Conservation (phyloP, 371 early-diverging fungal species). For the Conidiobolus incongruus region DNA sequence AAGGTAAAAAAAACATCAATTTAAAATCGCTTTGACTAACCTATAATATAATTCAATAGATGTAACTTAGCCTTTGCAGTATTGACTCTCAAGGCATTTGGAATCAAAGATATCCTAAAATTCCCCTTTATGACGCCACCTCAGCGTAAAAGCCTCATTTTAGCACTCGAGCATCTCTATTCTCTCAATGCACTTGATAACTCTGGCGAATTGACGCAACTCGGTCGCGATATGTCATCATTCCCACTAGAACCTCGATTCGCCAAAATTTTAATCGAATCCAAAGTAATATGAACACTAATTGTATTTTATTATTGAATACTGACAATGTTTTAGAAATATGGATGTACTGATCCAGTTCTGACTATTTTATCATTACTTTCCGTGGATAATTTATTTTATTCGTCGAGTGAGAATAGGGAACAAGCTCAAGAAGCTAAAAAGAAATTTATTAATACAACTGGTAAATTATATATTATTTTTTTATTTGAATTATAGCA, state of each 20-base stretch:
- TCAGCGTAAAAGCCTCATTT: too few species aligned
- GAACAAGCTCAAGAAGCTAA: too few species aligned
- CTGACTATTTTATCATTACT: too few species aligned
- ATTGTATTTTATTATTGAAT: too few species aligned
- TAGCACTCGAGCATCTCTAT: conserved; percentile 14
- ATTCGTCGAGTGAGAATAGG: too few species aligned
- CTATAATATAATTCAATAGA: conserved; percentile 6
- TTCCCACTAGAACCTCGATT: conserved; percentile 84
- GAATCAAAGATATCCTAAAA: conserved; percentile 49
- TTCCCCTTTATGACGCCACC: conserved; percentile 51
- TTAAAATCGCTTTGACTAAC: background rate
- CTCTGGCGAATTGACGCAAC: conserved; percentile 54
- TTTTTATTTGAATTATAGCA: too few species aligned
- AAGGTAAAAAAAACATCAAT: conserved; percentile 17
- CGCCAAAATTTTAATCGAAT: conserved; percentile 66
- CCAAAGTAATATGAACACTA: too few species aligned
- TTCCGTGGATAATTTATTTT: too few species aligned
- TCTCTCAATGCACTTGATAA: conserved; percentile 24
- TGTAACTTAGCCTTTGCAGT: conserved; percentile 31
- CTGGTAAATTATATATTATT: too few species aligned
- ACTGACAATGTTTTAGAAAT: too few species aligned
- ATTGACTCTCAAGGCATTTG: conserved; percentile 46
- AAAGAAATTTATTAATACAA: too few species aligned
- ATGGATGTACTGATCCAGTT: too few species aligned
- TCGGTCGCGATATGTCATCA: conserved; percentile 72